Base-by-base conservation (phyloP, 2,329 filamentous ascomycete genomes). In the Cladosporium sp. region DNA sequence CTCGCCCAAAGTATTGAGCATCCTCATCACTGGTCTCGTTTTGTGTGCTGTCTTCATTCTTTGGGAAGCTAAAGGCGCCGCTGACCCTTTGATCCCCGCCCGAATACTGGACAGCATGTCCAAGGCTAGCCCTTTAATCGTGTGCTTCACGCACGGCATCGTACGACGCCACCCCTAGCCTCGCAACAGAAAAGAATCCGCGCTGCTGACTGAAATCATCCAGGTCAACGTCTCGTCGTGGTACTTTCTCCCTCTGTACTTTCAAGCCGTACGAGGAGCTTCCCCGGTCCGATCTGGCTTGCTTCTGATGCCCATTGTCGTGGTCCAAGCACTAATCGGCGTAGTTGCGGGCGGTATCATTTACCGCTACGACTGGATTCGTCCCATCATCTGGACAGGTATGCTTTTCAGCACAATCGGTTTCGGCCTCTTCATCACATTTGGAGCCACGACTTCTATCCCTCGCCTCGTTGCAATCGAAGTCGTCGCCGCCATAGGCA, bases 191-290 rank as follows among this genome's bases (percentile, higher is more conserved):
- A 28, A 83, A 0, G 85, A 83, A 60, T 82, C 86, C 8, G 84
- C 86, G 48, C 84, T 82, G 46, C 73, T 87, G 10, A 80, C 87
- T 28, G 28, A 28, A 4, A 11, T 76, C 86, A 0, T 81, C 85
- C 56, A 84, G 84, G 65, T 90, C 28, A 82, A 84, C 4, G 70
- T 73, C 30, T 84, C 68, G 14, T 69, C 93, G 43, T 96, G 85
- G 67, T 96, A 94, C 82, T 96, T 91, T 79, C 82, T 96, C 4
- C 92, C 92, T 0, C 83, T 96, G 1, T 97, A 96, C 81, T 94
- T 92, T 78, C 92, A 96, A 78, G 85, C 88, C 58, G 88, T 91
- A 59, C 82, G 91, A 48, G 85, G 89, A 58, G 87, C 86, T 2
- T 83, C 84, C 0, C 89, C 91, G 1, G 30, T 56, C 26, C 25